Evolutionary conservation across 2,329 filamentous ascomycete genomes (phyloP), one percentile per base, ranked within the genome.

Genomic region (Zarea fungicola): DNA sequence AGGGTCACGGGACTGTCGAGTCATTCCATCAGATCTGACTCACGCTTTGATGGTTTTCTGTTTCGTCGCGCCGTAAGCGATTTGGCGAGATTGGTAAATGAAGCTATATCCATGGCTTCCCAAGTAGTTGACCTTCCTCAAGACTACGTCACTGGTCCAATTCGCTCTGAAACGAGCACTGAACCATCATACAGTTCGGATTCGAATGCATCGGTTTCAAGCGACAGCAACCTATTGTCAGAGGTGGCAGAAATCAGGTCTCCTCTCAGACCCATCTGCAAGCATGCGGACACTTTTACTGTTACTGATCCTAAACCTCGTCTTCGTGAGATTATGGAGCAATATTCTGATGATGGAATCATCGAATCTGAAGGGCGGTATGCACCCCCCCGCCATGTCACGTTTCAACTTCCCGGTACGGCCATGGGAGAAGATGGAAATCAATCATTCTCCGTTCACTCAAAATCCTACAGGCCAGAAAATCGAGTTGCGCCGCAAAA

Each of bases 81-180:
- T 50, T 60, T 77, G 22, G 73, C 78, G 51, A 62, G 67, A 21
- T 65, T 78, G 16, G 56, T 78, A 6, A 67, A 62, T 26, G 73
- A 78, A 56, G 72, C 73, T 10, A 55, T 76, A 8, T 59, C 64
- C 2, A 58, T 77, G 35, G 73, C 72, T 10, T 64, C 68, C 16
- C 64, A 71, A 43, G 67, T 64, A 10, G 62, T 68, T 5, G 65
- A 68, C 26, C 58, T 53, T 10, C 61, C 66, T 14, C 60, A 64
- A 29, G 49, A 44, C 37, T 45, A 22, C 43, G 42, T 22, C 45
- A 50, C 28, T 36, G 52, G 19, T 16, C 14, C 39, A 5, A 22
- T 28, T 29, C 7, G n/a, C 16, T 35, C n/a, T 16, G 16, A 29
- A 16, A 42, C 11, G 4, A 42, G 37, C 22, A 14, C 23, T 3